Conservation (phyloP, 352 stramenopile species). For the Globisporangium splendens region DNA sequence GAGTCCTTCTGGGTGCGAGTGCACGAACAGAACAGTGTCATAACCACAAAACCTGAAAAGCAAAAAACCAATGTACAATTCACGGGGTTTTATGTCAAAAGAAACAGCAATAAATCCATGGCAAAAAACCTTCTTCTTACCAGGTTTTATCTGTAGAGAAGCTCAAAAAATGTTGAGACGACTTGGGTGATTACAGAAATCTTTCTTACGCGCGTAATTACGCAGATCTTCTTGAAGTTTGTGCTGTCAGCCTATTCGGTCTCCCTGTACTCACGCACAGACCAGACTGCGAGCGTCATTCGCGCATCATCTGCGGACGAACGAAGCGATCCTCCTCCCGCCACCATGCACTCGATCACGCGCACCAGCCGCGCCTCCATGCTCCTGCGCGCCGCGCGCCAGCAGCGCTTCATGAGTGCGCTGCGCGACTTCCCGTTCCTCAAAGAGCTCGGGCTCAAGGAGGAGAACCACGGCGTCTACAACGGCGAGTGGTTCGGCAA, state of each 20-base stretch:
- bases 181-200: no score
- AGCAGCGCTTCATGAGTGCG: slow-evolving; percentile 36
- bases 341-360: slow-evolving; percentile 6
- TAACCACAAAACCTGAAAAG: no score
- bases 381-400: slow-evolving; percentile 13
- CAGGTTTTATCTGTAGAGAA: no score
- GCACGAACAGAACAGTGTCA: no score
- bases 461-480: slow-evolving; percentile 86
- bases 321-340: slow-evolving; percentile 8
- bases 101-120: no score
- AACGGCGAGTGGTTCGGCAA: slow-evolving; percentile 86
- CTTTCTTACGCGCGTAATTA: slow-evolving; percentile 12
- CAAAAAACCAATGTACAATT: no score
- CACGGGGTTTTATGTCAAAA: no score
- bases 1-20: no score
- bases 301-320: slow-evolving; percentile 10
- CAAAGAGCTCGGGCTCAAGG: slow-evolving; percentile 70
- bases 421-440: slow-evolving; percentile 71
- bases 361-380: slow-evolving; percentile 7
- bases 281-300: not conserved
- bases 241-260: not conserved
- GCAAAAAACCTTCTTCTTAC: no score
- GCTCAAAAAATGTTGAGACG: no score
- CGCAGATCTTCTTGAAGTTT: slow-evolving; percentile 11
- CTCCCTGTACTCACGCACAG: not conserved